These are phyloP conservation scores for Candida cerambycidarum DNA, from an alignment of 805 yeast species.

Conservation along the genomic window DNA sequence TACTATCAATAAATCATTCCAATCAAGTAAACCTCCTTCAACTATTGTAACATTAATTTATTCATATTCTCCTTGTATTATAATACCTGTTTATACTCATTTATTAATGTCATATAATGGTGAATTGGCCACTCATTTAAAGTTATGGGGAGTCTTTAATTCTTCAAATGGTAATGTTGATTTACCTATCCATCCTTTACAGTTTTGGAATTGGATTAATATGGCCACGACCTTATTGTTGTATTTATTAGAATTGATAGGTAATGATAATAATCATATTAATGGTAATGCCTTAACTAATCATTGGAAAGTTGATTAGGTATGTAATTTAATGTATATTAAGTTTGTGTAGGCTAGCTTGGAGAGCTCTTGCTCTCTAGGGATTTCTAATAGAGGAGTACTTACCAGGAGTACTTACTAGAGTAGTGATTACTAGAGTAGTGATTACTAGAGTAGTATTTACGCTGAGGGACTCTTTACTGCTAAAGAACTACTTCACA, in stretches of 20 bases:
- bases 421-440: too few relatives aligned
- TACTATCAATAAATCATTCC: slow-evolving; percentile 6
- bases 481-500: too few relatives aligned
- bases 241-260: slow-evolving; percentile 73
- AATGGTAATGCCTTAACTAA: slow-evolving; percentile 39
- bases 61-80: slow-evolving; percentile 89
- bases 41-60: slow-evolving; percentile 60
- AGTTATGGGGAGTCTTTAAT: slow-evolving; percentile 57
- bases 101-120: slow-evolving; percentile 87
- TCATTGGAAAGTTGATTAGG: slow-evolving; percentile 44
- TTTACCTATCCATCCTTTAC: slow-evolving; percentile 69
- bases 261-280: slow-evolving; percentile 29
- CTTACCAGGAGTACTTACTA: too few relatives aligned
- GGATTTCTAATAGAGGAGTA: too few relatives aligned
- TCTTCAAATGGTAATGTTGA: slow-evolving; percentile 24
- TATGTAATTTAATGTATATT: slow-evolving; percentile 8
- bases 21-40: slow-evolving; percentile 21
- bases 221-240: slow-evolving; percentile 77
- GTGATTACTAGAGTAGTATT: too few relatives aligned
- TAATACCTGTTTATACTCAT: slow-evolving; percentile 94
- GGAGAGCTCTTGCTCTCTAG: too few relatives aligned
- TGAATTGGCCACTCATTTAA: slow-evolving; percentile 62
- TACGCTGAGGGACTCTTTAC: too few relatives aligned
- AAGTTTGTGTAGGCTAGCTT: too few relatives aligned
- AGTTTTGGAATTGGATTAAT: slow-evolving; percentile 96